Base-by-base conservation (phyloP, 495 filamentous ascomycete genomes). In the Cudoniella acicularis region DNA sequence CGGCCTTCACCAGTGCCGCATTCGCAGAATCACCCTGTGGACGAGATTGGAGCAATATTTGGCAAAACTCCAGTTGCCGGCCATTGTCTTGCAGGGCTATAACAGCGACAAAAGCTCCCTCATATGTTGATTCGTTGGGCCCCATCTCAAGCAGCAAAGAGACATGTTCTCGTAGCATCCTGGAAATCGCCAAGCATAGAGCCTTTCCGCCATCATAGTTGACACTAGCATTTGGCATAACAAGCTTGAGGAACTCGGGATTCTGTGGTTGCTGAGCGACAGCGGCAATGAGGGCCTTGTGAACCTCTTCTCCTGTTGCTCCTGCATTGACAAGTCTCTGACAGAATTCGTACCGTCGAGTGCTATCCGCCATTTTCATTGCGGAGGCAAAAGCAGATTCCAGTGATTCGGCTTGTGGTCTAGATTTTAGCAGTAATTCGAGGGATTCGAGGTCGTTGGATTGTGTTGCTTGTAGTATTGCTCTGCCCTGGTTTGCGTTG, bases 31-130 rank as follows among this genome's bases (percentile, higher is more conserved):
- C 45, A 3, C 40, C 20, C 3, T 43, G 20, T 9, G 61, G 56
- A 9, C 40, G 21, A 25, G 61, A 52, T 2, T 18, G 46, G n/a
- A 60, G 23, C 26, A 64, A 45, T 25, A 64, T 41, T 16, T 46
- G 42, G 30, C 61, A 64, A 27, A 50, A 64, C 23, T 53, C 59
- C 17, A 60, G 30, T 52, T 64, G 61, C 43, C 56, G 45, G 13
- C 51, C 42, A 0, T 30, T 16, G 24, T 55, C 40, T 56, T 45
- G 26, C 13, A 60, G 52, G n/a, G 25, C 45, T 45, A 64, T n/a
- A 9, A 50, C 61, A 45, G 52, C 61, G 9, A 46, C 61, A 20
- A 64, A 56, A 6, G 56, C 61, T 23, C 20, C 18, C n/a, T 60
- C 46, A 49, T 59, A 60, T 17, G 51, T 52, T n/a, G 10, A n/a